A percentile compares a stretch with the other conserved stretches of the same genome.
phyloP scores from a whole-genome alignment of 2,329 filamentous ascomycete genomes.

The Thyridium curvatum region DNA sequence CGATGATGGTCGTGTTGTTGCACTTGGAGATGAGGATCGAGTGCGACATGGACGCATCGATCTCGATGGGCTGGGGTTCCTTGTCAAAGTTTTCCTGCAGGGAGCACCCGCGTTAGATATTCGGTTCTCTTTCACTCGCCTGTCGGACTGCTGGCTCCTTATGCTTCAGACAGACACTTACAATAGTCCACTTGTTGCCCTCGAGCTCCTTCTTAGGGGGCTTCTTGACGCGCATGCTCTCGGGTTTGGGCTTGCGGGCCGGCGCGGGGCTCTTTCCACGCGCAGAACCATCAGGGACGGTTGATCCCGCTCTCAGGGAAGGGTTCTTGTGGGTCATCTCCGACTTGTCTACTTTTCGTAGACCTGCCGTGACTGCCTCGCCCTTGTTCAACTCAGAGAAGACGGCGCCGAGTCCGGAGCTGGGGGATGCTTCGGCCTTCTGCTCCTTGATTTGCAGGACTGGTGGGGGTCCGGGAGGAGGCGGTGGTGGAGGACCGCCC shows the following conservation, averaged over 20 bases:
- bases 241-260: constrained; percentile 79
- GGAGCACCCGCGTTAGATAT: neutral
- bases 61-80: constrained; percentile 64
- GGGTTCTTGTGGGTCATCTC: constrained; percentile 99
- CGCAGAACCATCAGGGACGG: constrained; percentile 55
- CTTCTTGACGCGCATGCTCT: constrained; percentile 80
- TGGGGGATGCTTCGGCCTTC: constrained; percentile 35
- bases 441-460: constrained; percentile 53
- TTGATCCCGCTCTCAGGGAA: constrained; percentile 65
- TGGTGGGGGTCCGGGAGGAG: constrained; percentile 64
- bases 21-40: constrained; percentile 90
- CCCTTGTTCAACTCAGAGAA: constrained; percentile 91
- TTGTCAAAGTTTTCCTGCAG: constrained; percentile 83
- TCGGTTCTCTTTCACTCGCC: constrained; percentile 3
- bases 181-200: constrained; percentile 89
- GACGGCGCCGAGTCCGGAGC: constrained; percentile 64
- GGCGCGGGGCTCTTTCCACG: constrained; percentile 82
- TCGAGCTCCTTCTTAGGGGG: constrained; percentile 72
- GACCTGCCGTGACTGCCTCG: constrained; percentile 75
- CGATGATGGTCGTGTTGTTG: constrained; percentile 81
- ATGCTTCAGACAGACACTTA: constrained; percentile 42
- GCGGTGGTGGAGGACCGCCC: constrained; percentile 58
- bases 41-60: constrained; percentile 76
- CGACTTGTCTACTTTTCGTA: constrained; percentile 90
- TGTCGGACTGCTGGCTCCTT: neutral